A percentile compares a stretch with the other conserved stretches of the same genome.
These are phyloP conservation scores for Hypoxylon sp. DNA, from an alignment of 2,329 filamentous ascomycete species.

Conservation along the genomic window DNA sequence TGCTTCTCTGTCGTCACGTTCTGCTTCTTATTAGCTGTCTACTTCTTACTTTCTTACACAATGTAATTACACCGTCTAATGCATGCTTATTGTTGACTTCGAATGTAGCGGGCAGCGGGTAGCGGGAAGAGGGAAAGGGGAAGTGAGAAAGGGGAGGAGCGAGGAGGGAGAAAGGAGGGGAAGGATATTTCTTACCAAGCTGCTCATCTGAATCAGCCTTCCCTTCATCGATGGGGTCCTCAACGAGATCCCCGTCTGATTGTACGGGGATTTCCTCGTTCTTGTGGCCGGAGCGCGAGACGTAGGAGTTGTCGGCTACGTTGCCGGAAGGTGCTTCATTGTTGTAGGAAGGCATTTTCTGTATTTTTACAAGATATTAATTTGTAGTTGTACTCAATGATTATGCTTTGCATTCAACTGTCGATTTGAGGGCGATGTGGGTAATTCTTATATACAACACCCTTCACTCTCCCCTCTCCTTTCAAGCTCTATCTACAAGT, in stretches of 20 bases:
- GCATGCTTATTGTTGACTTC: neutral
- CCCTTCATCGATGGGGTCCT: slow-evolving; percentile 52
- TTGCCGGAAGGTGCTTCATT: slow-evolving; percentile 43
- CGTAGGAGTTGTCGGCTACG: slow-evolving; percentile 51
- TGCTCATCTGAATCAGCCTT: slow-evolving; percentile 54
- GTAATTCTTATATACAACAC: slow-evolving; percentile 22
- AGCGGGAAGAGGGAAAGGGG: neutral
- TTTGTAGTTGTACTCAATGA: too few species aligned
- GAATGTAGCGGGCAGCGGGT: neutral
- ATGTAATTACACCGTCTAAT: too few species aligned
- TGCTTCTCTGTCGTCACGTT: slow-evolving; percentile 55
- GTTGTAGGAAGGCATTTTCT: slow-evolving; percentile 37
- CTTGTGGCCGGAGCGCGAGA: slow-evolving; percentile 53
- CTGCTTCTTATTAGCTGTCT: slow-evolving; percentile 37
- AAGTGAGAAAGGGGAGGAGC: neutral
- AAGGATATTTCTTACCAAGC: slow-evolving; percentile 49
- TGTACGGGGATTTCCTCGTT: slow-evolving; percentile 52
- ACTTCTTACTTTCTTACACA: too few species aligned
- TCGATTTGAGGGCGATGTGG: too few species aligned
- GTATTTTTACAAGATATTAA: too few species aligned
- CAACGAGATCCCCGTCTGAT: slow-evolving; percentile 51
- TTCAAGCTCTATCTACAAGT: neutral
- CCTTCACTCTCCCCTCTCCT: neutral
- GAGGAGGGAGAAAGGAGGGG: neutral
- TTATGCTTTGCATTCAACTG: too few species aligned